These are phyloP conservation scores for Mycena haematopus DNA, from an alignment of 768 basidiomycete genomes.

Conservation along the genomic window DNA sequence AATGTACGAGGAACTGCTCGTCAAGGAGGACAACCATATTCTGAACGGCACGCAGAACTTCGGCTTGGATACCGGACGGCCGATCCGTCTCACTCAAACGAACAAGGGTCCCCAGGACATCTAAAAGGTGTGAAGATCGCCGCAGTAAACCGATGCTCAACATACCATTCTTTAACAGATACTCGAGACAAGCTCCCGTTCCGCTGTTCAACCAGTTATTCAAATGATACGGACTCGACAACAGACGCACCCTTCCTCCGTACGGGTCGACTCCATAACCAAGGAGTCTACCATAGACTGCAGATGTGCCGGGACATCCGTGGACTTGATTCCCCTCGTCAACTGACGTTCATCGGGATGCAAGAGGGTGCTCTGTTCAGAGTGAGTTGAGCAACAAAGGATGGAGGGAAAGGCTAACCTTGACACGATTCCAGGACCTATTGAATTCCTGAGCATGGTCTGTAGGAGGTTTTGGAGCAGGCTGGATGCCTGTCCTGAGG, in stretches of 20 bases:
- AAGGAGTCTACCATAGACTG: conserved; percentile 85
- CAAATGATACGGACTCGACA: conserved; percentile 2
- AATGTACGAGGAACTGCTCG: conserved; percentile 92
- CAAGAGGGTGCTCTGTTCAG: conserved; percentile 73
- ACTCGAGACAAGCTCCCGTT: conserved; percentile 91
- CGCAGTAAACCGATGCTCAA: background rate
- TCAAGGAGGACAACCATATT: conserved; percentile 93
- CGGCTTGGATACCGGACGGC: conserved; percentile 89
- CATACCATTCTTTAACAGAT: conserved; percentile 86
- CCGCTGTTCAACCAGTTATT: conserved; percentile 52
- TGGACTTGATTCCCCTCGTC: conserved; percentile 78
- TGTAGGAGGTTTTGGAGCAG: conserved; percentile 54
- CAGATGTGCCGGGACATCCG: conserved; percentile 79
- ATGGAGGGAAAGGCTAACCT: conserved; percentile 49
- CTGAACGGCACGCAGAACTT: conserved; percentile 85
- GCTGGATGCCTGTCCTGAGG: conserved; percentile 53
- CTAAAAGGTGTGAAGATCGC: conserved; percentile 44
- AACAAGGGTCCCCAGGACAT: conserved; percentile 85
- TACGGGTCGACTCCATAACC: conserved; percentile 83
- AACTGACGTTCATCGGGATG: conserved; percentile 92
- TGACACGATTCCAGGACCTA: conserved; percentile 75
- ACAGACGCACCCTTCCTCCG: conserved; percentile 82
- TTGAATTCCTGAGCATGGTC: conserved; percentile 80
- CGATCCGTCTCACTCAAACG: conserved; percentile 84
- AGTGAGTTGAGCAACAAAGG: conserved; percentile 20